Conservation (phyloP, 2,329 filamentous ascomycete species). For the Colletotrichum godetiae region DNA sequence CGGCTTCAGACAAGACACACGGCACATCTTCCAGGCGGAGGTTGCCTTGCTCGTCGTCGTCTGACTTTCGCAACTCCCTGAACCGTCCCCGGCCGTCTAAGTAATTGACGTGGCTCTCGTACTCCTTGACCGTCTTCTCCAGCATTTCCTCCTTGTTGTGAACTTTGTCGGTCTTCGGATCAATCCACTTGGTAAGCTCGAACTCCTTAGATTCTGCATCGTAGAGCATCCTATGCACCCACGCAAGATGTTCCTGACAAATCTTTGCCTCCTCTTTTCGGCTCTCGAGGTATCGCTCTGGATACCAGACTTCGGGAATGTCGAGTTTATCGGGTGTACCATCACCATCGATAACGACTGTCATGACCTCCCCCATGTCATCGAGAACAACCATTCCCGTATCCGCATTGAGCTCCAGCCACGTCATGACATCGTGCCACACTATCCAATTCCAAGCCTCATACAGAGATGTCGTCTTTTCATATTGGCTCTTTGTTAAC, state of each 20-base stretch:
- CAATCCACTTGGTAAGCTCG: constrained; percentile 37
- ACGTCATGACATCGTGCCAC: constrained; percentile 56
- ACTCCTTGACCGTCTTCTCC: constrained; percentile 40
- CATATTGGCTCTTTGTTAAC: constrained; percentile 49
- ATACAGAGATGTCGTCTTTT: constrained; percentile 55
- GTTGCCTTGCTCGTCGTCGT: constrained; percentile 50
- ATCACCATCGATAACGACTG: constrained; percentile 56
- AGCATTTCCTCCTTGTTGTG: constrained; percentile 46
- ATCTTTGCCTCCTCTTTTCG: constrained; percentile 58
- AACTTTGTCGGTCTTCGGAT: constrained; percentile 33
- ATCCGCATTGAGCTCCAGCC: constrained; percentile 47
- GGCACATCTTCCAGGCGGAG: constrained; percentile 53
- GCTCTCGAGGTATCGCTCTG: constrained; percentile 62
- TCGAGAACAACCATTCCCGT: constrained; percentile 56
- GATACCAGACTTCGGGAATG: constrained; percentile 63
- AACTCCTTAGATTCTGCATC: constrained; percentile 33
- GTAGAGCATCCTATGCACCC: constrained; percentile 38
- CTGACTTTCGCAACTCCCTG: constrained; percentile 49
- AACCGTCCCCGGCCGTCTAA: constrained; percentile 50
- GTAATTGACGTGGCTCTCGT: constrained; percentile 43
- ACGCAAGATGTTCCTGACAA: constrained; percentile 52
- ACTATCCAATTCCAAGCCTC: constrained; percentile 61
- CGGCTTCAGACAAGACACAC: constrained; percentile 47
- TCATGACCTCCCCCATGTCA: constrained; percentile 62
- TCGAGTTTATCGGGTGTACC: constrained; percentile 58